Evolutionary conservation across 768 basidiomycete genomes (phyloP), one percentile per base, ranked within the genome.

Genomic region (Xerocomellus amylosporus): DNA sequence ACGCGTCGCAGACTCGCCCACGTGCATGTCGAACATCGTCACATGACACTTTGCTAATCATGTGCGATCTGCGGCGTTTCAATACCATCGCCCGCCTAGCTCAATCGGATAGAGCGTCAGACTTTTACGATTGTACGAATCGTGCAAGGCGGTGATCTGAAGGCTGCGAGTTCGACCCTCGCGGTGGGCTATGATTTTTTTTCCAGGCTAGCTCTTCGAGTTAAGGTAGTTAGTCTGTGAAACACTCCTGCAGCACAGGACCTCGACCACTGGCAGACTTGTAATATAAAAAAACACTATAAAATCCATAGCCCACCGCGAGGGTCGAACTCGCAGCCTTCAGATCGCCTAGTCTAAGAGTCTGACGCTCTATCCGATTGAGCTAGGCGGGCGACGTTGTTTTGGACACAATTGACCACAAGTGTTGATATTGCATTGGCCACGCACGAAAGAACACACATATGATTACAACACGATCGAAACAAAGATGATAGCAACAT

Each of bases 161-260:
- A 86, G 85, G 85, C 82, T 86, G 85, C 85, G 85, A 84, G 85
- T 86, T 86, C 85, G 85, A 86, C 78, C 84, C 85, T 84, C 85
- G 85, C 85, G 84, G 83, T 85, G 84, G 85, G 84, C 84, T 85
- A 83, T 17, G 19, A n/a, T 49, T 54, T 54, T 47, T 40, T 45
- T 31, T 37, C 8, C 15, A 14, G 2, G 12, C 34, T 6, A 36
- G 4, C 17, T n/a, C 15, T 8, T n/a, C 2, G 36, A 36, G 30
- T 31, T 12, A 31, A 31, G 13, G 13, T 33, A 33, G 14, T 5
- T 4, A 14, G 13, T 31, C 10, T 12, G 31, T 13, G 10, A 31
- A 31, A 31, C 10, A 31, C 13, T 31, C 28, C 8, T 9, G 10
- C n/a, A n/a, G n/a, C n/a, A n/a, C n/a, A n/a, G n/a, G n/a, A n/a